These are phyloP conservation scores for Saksenaea oblongispora DNA, from an alignment of 371 early-diverging fungal species.

Conservation along the genomic window DNA sequence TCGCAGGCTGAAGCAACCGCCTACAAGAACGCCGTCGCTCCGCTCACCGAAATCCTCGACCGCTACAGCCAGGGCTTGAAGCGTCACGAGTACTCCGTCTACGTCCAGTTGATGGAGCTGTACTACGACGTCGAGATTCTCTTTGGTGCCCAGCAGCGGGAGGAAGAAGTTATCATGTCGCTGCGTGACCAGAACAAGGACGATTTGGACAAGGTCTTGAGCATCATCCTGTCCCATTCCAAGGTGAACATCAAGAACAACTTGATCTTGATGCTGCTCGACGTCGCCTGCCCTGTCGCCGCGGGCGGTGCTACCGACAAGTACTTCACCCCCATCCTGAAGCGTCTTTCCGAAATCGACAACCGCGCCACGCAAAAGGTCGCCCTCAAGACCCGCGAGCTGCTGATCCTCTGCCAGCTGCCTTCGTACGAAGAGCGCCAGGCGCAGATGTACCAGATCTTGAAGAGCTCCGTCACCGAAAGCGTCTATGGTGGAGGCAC, in stretches of 20 bases:
- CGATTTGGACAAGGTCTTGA: constrained; percentile 75
- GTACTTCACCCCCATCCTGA: constrained; percentile 78
- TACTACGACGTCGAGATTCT: constrained; percentile 86
- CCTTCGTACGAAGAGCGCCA: constrained; percentile 93
- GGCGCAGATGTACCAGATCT: constrained; percentile 80
- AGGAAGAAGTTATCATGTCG: constrained; percentile 84
- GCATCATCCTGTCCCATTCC: constrained; percentile 81
- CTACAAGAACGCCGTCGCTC: constrained; percentile 62
- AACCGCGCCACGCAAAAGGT: constrained; percentile 84
- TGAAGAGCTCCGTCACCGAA: constrained; percentile 79
- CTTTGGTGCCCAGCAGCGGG: constrained; percentile 74
- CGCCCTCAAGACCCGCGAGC: constrained; percentile 90
- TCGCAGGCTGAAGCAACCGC: constrained; percentile 67
- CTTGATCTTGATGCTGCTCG: constrained; percentile 76
- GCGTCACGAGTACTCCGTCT: constrained; percentile 72
- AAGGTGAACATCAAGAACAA: constrained; percentile 82
- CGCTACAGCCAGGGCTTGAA: constrained; percentile 78
- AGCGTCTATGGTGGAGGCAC: constrained; percentile 73
- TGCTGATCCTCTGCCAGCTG: constrained; percentile 89
- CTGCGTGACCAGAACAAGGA: constrained; percentile 87
- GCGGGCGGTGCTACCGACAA: constrained; percentile 69
- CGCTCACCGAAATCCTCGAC: constrained; percentile 67
- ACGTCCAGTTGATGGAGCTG: constrained; percentile 76
- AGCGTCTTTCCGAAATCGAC: constrained; percentile 80
- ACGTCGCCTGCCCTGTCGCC: constrained; percentile 68